Evolutionary conservation across 371 early-diverging fungal species (phyloP).

Genomic region (Apophysomyces ossiformis): DNA sequence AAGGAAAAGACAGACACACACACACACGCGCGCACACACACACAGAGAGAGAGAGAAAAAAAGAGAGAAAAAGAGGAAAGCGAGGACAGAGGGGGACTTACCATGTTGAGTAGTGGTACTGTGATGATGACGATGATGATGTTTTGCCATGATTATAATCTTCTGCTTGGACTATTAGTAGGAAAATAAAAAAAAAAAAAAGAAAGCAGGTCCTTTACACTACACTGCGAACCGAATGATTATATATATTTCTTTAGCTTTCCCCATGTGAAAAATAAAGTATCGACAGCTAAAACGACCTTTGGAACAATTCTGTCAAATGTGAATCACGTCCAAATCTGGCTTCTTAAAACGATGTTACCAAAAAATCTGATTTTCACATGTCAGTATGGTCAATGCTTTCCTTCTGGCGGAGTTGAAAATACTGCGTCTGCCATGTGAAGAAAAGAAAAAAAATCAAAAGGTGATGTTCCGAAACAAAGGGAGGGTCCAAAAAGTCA

Average conservation of each 20-base stretch:
- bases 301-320: conserved; percentile 6
- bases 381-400: conserved; percentile 12
- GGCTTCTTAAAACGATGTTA: conserved; percentile 1
- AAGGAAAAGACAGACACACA: no score
- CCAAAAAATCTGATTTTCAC: conserved; percentile 7
- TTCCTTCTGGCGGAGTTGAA: not conserved
- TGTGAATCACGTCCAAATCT: conserved; percentile 8
- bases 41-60: not conserved
- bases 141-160: not conserved
- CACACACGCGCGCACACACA: no score
- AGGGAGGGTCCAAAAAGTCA: not conserved
- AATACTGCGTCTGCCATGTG: conserved; percentile 9
- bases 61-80: not conserved
- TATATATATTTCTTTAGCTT: not conserved
- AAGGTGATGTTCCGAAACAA: conserved; percentile 11
- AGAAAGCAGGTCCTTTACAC: not conserved
- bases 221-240: not conserved
- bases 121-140: conserved; percentile 7
- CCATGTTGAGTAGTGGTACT: conserved; percentile 27
- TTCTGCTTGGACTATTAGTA: not conserved
- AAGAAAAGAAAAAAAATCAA: not conserved
- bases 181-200: not conserved
- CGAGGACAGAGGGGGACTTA: conserved; percentile 16
- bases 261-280: conserved; percentile 9
- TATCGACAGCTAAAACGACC: not conserved